Evolutionary conservation across 116 monocot species (phyloP).

Genomic region (Zostera marina): DNA sequence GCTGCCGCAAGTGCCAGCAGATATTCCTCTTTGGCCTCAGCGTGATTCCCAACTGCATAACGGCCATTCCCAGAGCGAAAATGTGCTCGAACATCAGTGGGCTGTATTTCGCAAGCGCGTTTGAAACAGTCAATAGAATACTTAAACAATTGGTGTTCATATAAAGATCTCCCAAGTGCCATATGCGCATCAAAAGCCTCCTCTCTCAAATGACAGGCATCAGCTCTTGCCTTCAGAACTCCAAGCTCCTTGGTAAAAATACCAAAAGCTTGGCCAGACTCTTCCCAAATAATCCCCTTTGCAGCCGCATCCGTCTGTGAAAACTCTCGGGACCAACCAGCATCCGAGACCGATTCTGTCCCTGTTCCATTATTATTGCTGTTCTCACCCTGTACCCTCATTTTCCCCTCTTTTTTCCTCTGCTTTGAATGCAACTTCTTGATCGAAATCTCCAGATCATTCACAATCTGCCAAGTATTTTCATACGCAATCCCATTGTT

Average conservation of each 20-base stretch:
- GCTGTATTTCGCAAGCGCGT: conserved; percentile 78
- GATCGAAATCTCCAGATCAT: conserved; percentile 73
- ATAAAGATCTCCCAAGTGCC: conserved; percentile 59
- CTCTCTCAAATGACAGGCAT: conserved; percentile 33
- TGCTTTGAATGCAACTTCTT: conserved; percentile 63
- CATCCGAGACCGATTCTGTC: conserved; percentile 69
- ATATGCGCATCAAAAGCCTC: conserved; percentile 92
- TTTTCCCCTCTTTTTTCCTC: conserved; percentile 27
- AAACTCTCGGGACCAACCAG: conserved; percentile 87
- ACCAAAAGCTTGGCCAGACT: conserved; percentile 42
- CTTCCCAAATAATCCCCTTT: conserved; percentile 36
- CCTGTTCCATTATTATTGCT: conserved; percentile 34
- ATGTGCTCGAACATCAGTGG: conserved; percentile 71
- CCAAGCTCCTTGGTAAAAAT: conserved; percentile 55
- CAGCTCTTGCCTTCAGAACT: conserved; percentile 43
- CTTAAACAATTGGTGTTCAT: conserved; percentile 61
- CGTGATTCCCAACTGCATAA: conserved; percentile 51
- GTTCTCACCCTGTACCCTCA: conserved; percentile 12
- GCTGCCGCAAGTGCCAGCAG: conserved; percentile 74
- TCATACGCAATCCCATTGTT: conserved; percentile 62
- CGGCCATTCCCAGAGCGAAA: conserved; percentile 71
- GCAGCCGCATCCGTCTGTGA: conserved; percentile 24
- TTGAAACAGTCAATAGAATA: conserved; percentile 59
- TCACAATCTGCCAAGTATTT: conserved; percentile 63
- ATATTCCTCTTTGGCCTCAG: conserved; percentile 92